A percentile compares a stretch with the other conserved stretches of the same genome.
phyloP scores from a whole-genome alignment of 768 basidiomycete species.

The Boletales sp. region DNA sequence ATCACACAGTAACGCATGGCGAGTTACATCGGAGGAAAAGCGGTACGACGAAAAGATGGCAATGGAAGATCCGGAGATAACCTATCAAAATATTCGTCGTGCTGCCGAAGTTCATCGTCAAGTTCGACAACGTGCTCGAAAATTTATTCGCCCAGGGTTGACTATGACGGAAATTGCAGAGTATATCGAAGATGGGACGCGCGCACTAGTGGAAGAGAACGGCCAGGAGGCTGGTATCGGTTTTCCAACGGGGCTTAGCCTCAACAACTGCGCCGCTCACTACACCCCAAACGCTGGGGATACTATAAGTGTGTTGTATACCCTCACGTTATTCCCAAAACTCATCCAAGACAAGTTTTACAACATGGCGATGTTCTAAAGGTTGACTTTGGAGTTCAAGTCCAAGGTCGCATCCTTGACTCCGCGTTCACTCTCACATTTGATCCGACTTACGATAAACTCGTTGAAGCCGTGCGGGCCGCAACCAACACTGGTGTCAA shows the following conservation, averaged over 20 bases:
- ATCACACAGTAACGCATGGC: slow-evolving; percentile 71
- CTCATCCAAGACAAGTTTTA: slow-evolving; percentile 54
- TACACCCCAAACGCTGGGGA: slow-evolving; percentile 95
- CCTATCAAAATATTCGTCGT: slow-evolving; percentile 86
- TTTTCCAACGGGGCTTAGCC: slow-evolving; percentile 92
- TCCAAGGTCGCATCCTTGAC: slow-evolving; percentile 91
- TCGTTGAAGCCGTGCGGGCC: slow-evolving; percentile 88
- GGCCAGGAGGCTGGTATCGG: slow-evolving; percentile 85
- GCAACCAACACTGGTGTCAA: slow-evolving; percentile 91
- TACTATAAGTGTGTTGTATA: slow-evolving; percentile 56
- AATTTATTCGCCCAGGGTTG: slow-evolving; percentile 89
- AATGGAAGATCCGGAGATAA: slow-evolving; percentile 77
- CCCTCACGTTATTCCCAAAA: neutral
- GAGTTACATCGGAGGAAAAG: slow-evolving; percentile 89
- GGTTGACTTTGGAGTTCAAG: slow-evolving; percentile 97
- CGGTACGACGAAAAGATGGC: slow-evolving; percentile 75
- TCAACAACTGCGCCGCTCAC: slow-evolving; percentile 96
- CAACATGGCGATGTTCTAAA: slow-evolving; percentile 86
- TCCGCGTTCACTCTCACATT: slow-evolving; percentile 93
- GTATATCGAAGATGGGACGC: slow-evolving; percentile 86
- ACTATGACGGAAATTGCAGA: slow-evolving; percentile 92
- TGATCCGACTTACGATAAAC: slow-evolving; percentile 84
- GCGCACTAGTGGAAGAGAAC: slow-evolving; percentile 89
- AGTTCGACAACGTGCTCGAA: slow-evolving; percentile 79
- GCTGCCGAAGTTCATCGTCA: slow-evolving; percentile 96